Evolutionary conservation across 805 yeast species (phyloP), one percentile per base, ranked within the genome.

Genomic region (Candida maesae): DNA sequence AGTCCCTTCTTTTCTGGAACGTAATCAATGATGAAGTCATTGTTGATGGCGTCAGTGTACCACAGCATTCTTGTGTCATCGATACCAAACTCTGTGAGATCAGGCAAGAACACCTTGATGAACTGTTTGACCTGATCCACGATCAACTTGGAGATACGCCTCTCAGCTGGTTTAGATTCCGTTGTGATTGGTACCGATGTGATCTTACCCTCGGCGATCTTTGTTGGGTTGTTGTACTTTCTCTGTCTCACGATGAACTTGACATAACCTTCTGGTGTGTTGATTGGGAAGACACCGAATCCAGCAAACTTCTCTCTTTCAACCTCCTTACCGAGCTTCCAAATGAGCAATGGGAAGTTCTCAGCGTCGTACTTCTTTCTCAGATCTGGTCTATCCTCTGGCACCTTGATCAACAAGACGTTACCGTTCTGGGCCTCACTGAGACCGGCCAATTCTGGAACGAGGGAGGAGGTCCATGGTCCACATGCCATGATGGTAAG

Each of bases 341-440:
- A 67, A 9, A 49, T 53, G 6, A 61, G 35, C 31, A 63, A 39
- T n/a, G 71, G 70, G 44, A 64, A 59, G 36, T 64, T 56, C 31
- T 46, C 41, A 11, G 40, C 39, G 6, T 59, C 55, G 44, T 66
- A 68, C 39, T 66, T 67, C 6, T 49, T 51, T 13, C 51, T 41
- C 29, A 68, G 39, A 38, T 64, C 68, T 16, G 49, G 47, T 37
- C 70, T 53, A 15, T 59, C 52, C 19, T 59, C 61, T 8, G 73
- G 71, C 24, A 68, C 55, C 42, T 64, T 59, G 40, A 63, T 50
- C 16, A 59, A 41, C 2, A 63, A 39, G n/a, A 68, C 58, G 45
- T 65, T 66, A 13, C 69, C 71, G 7, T 59, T 54, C 13, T 64
- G 56, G 0, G 64, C 71, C 44, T 65, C 68, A 44, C 58, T 59